These are phyloP conservation scores for Fraxinus quadrangulata DNA, from an alignment of 257 asterid genomes.

Conservation along the genomic window DNA sequence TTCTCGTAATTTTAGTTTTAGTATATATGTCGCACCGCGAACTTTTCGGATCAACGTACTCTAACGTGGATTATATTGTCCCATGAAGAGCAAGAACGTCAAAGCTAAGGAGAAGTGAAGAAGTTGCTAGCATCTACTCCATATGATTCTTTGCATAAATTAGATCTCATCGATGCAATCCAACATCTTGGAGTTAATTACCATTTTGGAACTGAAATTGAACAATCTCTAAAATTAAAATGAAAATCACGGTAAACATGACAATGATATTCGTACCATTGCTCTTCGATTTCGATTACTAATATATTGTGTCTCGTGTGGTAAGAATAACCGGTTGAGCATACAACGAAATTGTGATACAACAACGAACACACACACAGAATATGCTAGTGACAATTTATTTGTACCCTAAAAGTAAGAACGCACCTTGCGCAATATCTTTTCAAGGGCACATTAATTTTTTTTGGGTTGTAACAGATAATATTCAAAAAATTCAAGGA, in stretches of 20 bases:
- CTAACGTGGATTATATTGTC: neutral
- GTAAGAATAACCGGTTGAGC: neutral
- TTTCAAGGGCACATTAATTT: neutral
- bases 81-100: neutral
- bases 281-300: slow-evolving; percentile 6
- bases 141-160: neutral
- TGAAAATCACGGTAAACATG: too few relatives aligned
- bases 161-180: slow-evolving; percentile 19
- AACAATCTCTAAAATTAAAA: neutral
- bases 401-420: neutral
- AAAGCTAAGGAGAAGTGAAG: neutral
- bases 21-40: too few relatives aligned
- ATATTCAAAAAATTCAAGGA: neutral
- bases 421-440: neutral
- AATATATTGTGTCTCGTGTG: neutral
- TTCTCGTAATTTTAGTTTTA: too few relatives aligned
- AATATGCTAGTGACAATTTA: neutral
- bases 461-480: neutral
- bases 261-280: neutral
- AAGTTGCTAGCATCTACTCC: neutral
- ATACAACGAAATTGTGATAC: too few relatives aligned
- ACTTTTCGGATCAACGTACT: too few relatives aligned
- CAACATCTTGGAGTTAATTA: slow-evolving; percentile 12
- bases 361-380: too few relatives aligned
- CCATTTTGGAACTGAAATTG: neutral